phyloP scores from a whole-genome alignment of 352 stramenopile genomes.

The Pythium biforme region DNA sequence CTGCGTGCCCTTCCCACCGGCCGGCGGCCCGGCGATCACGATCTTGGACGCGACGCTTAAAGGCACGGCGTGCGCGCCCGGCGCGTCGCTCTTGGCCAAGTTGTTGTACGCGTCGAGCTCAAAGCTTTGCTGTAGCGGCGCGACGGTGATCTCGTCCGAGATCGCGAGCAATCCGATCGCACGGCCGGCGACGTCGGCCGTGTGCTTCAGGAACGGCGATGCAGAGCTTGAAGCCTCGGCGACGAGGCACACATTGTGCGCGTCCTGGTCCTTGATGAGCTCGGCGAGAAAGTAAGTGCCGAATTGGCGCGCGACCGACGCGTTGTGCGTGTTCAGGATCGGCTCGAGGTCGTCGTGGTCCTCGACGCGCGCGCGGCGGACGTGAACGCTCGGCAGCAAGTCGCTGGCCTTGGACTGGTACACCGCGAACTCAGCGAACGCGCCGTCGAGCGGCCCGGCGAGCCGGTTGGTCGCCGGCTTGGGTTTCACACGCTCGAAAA shows the following conservation, averaged over 20 bases:
- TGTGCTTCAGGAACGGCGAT: not conserved
- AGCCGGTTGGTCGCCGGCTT: not conserved
- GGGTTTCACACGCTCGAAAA: conserved; percentile 36
- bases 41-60: conserved; percentile 38
- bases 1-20: conserved; percentile 96
- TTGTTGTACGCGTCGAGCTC: conserved; percentile 80
- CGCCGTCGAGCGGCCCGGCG: conserved; percentile 18
- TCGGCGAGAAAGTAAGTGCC: conserved; percentile 93
- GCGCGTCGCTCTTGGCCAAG: conserved; percentile 40
- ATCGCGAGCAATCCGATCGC: conserved; percentile 78
- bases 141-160: conserved; percentile 84
- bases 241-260: conserved; percentile 82
- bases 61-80: too few relatives aligned
- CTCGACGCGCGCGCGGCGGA: conserved; percentile 71
- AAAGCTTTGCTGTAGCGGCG: conserved; percentile 82
- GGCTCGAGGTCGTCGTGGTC: conserved; percentile 81
- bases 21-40: conserved; percentile 68
- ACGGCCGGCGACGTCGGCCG: conserved; percentile 24
- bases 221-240: conserved; percentile 40
- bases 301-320: conserved; percentile 67
- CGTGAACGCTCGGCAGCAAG: conserved; percentile 46
- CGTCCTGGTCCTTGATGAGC: conserved; percentile 88
- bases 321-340: conserved; percentile 60
- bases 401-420: conserved; percentile 42
- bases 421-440: conserved; percentile 43